Evolutionary conservation across 2,329 filamentous ascomycete species (phyloP), one percentile per base, ranked within the genome.

Genomic region (Claviceps quebecensis): DNA sequence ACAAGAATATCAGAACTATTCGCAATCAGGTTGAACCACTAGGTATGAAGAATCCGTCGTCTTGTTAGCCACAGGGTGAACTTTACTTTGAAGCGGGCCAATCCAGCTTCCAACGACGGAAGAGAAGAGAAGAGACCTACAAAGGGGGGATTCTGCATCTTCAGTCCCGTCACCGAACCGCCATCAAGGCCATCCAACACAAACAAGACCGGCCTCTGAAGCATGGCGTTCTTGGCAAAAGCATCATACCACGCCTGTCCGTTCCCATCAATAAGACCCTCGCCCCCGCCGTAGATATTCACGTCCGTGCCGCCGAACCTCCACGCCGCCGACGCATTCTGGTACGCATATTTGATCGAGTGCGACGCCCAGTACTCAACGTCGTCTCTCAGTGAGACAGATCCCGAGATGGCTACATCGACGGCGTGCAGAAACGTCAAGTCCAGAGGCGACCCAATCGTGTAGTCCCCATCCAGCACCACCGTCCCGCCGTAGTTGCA

Each of bases 301-400:
- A 87, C 60, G 43, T 66, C 64, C 37, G 61, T 54, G 23, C 64
- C 64, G 8, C 64, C 64, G 49, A 63, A 57, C 41, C 56, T 58
- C 64, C 64, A 66, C 52, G 64, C 62, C 5, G 59, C 56, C 1
- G 77, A 63, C 78, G 76, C 74, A 55, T 84, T 84, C 58, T 86
- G 83, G 66, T 78, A 87, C 5, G 67, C 69, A 26, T 81, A 80
- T 51, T 75, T 74, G 70, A 85, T 86, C 43, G 74, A 71, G 58
- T 84, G 73, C 8, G 71, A 72, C 55, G 81, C 73, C 83, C 83
- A 86, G 65, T 86, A 86, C 56, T 78, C 73, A 1, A 80, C 81
- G 60, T 87, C 79, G 48, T 81, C 75, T 51, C 75, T 77, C 66
- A 86, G 86, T 52, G 75, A 69, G 19, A 85, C 72, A 22, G 72